Base-by-base conservation (phyloP, 78 protist genomes). In the Polysphondylium violaceum region DNA sequence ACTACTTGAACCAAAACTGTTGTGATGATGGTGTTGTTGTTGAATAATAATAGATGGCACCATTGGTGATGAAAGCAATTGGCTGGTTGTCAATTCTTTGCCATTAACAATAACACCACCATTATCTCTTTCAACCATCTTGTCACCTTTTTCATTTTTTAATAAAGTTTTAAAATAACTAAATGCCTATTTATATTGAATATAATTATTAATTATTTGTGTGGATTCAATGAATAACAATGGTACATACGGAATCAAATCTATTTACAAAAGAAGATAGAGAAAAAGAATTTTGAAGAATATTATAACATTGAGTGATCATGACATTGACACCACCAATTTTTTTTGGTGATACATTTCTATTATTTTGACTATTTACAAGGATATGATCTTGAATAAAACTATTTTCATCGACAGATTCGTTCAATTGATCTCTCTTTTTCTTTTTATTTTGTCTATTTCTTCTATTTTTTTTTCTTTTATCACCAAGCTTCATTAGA, bases 401-500 rank as follows among this genome's bases (percentile, higher is more conserved):
- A 60, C 44, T 78, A 41, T 78, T 56, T 21, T 25, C 64, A 50
- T 27, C 11, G 9, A 23, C 67, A 55, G 43, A 41, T 27, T 67
- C 23, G 5, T 58, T 51, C 7, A 36, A 25, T 31, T 47, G 41
- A 31, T 36, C 64, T 35, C 50, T 69, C 43, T 83, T 69, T 40
- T 69, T 67, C 16, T 78, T 79, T 67, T 64, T 64, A 64, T 68
- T 31, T 56, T 83, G 76, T 69, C 41, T 55, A 31, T 53, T 69
- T 44, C 53, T 55, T 41, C 44, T 69, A 55, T 40, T 63, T 58
- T 55, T 83, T 51, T 79, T 79, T 79, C 90, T 83, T 58, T 83
- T 83, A 31, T 83, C 90, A 29, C 75, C 78, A 1, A 83, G 21
- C 16, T 64, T 64, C 72, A 63, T 61, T 61, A n/a, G n/a, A n/a